These are phyloP conservation scores for Aureobasidium sp. DNA, from an alignment of 2,329 filamentous ascomycete species.

Conservation along the genomic window DNA sequence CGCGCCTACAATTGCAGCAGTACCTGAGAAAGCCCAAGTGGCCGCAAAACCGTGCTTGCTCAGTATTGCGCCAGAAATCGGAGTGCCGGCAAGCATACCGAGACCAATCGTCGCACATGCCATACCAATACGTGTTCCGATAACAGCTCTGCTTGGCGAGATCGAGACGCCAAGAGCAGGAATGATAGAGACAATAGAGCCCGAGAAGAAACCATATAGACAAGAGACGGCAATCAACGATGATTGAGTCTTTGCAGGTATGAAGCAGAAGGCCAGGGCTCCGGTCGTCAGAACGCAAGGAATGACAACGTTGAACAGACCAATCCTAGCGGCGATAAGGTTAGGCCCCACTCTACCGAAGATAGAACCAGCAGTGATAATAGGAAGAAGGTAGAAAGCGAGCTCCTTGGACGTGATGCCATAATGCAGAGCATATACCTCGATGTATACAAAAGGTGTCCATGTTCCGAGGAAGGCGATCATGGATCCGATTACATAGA, in stretches of 20 bases:
- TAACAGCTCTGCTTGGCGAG: slow-evolving; percentile 26
- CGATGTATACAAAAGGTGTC: slow-evolving; percentile 9
- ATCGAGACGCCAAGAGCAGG: slow-evolving; percentile 28
- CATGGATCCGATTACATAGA: slow-evolving; percentile 11
- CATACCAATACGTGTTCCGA: slow-evolving; percentile 30
- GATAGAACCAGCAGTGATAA: slow-evolving; percentile 8
- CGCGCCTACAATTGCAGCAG: background rate
- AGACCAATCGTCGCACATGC: slow-evolving; percentile 29
- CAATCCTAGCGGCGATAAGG: slow-evolving; percentile 51
- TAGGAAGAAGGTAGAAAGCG: slow-evolving; percentile 8
- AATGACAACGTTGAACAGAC: slow-evolving; percentile 49
- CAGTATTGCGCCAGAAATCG: slow-evolving; percentile 31
- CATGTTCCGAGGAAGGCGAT: slow-evolving; percentile 10
- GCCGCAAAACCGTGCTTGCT: background rate
- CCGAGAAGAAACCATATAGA: slow-evolving; percentile 32
- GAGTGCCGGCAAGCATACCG: slow-evolving; percentile 30
- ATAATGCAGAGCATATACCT: background rate
- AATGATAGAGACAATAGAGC: slow-evolving; percentile 29
- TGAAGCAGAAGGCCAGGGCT: slow-evolving; percentile 30
- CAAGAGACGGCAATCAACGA: slow-evolving; percentile 28
- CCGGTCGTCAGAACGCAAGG: slow-evolving; percentile 33
- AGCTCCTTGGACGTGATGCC: background rate
- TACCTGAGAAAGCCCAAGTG: slow-evolving; percentile 2
- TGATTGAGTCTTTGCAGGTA: slow-evolving; percentile 24
- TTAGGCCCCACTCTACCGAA: slow-evolving; percentile 10